Base-by-base conservation (phyloP, 176 grass and related monocot genomes). In the Thinopyrum elongatum region DNA sequence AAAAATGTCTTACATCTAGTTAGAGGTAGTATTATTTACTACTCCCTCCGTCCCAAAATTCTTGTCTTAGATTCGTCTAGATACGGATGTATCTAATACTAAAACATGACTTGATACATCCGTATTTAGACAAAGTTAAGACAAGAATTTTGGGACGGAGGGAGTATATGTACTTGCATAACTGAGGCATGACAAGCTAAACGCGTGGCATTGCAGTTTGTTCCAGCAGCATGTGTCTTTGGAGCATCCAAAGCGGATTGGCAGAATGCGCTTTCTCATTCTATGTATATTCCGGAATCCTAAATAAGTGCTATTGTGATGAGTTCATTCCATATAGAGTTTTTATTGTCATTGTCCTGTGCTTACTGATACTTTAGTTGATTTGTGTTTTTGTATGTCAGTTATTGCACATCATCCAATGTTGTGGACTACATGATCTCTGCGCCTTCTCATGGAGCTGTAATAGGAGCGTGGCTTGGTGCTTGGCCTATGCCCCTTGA, bases 401-500 rank as follows among this genome's bases (percentile, higher is more conserved):
- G 79, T 84, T 82, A 91, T 85, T 89, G 79, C 55, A 90, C 87
- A 25, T 74, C 83, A 51, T 87, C 49, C 63, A 41, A 94, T 90
- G 76, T n/a, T 72, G 80, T 79, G 16, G 78, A 94, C 82, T 94
- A 86, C 74, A 86, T 99, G 92, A 89, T 96, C 47, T 94, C 90
- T 71, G 87, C 86, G n/a, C 94, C 97, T 74, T 93, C 88, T 46
- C 83, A 93, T 88, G 97, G 94, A 80, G 90, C 97, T 86, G 77
- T 99, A 46, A 55, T 99, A 30, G 97, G 97, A 87, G 94, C 92
- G 77, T 99, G 97, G 97, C 65, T 99, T 51, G 90, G 94, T 86
- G 92, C 92, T 85, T 99, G 93, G 92, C 94, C 97, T 58, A 99
- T 96, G 97, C 97, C 94, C 44, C 97, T 99, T 76, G 97, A 99